Evolutionary conservation across 2,329 filamentous ascomycete genomes (phyloP).

Genomic region (Clonostachys rhizophaga): DNA sequence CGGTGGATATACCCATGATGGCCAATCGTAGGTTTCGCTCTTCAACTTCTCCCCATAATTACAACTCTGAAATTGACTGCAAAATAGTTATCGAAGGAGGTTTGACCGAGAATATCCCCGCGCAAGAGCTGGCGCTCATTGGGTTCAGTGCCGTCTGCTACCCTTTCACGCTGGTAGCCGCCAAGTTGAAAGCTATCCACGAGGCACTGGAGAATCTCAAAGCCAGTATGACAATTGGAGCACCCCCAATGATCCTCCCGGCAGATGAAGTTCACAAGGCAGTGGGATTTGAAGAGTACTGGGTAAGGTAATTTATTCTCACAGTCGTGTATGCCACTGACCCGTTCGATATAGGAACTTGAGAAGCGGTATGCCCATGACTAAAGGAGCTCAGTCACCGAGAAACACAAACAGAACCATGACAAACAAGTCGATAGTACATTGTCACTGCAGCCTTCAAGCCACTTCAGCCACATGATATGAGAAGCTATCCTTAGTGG

Average conservation of each 20-base stretch:
- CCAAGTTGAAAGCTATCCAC: slow-evolving; percentile 30
- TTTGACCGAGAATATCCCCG: slow-evolving; percentile 25
- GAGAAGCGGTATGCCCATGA: background rate
- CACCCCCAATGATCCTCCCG: slow-evolving; percentile 33
- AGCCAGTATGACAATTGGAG: slow-evolving; percentile 29
- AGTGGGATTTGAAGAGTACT: slow-evolving; percentile 38
- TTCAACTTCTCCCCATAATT: background rate
- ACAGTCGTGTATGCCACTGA: too few relatives aligned
- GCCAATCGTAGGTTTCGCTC: slow-evolving; percentile 20
- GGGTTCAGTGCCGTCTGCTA: slow-evolving; percentile 36
- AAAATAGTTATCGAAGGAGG: slow-evolving; percentile 21
- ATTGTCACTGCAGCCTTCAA: too few relatives aligned
- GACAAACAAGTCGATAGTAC: too few relatives aligned
- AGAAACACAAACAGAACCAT: too few relatives aligned
- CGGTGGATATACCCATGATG: slow-evolving; percentile 30
- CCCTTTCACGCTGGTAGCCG: slow-evolving; percentile 36
- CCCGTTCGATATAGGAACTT: background rate
- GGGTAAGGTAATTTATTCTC: background rate
- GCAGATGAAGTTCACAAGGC: slow-evolving; percentile 37
- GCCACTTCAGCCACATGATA: too few relatives aligned
- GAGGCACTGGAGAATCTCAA: slow-evolving; percentile 31
- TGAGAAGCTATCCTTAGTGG: too few relatives aligned
- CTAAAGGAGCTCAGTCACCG: background rate
- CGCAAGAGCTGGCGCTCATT: slow-evolving; percentile 23
- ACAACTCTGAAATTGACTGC: background rate